These are phyloP conservation scores for Hericium rajendrae DNA, from an alignment of 768 basidiomycete genomes.

Conservation along the genomic window DNA sequence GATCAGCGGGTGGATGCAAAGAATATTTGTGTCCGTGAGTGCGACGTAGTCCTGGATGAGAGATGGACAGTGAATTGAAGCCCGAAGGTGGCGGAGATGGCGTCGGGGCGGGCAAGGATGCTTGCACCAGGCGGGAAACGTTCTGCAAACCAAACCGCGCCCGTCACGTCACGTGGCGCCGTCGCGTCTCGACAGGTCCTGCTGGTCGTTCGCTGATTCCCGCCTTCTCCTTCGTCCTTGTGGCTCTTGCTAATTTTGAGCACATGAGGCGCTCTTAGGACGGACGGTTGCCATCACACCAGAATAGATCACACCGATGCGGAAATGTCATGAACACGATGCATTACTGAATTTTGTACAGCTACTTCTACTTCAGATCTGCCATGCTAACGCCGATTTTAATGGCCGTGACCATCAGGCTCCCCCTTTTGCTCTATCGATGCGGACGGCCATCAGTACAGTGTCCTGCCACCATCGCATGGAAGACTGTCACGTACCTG, in stretches of 20 bases:
- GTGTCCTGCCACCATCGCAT: not conserved
- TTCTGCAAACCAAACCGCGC: not conserved
- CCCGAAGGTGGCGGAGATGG: not conserved
- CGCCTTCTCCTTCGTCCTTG: not conserved
- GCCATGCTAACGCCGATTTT: conserved; percentile 2
- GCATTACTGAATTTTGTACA: not conserved
- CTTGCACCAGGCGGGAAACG: not conserved
- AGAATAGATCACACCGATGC: not conserved
- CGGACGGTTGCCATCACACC: not conserved
- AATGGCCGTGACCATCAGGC: conserved; percentile 70
- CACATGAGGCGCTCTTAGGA: too few relatives aligned
- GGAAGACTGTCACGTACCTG: conserved; percentile 43
- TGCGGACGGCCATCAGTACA: not conserved
- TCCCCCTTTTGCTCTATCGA: conserved; percentile 62
- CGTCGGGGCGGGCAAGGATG: not conserved
- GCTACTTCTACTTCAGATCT: not conserved
- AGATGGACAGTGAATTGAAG: not conserved
- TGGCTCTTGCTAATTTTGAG: not conserved
- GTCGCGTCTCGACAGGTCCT: not conserved
- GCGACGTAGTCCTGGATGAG: not conserved
- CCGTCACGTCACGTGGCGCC: not conserved
- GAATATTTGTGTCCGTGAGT: not conserved
- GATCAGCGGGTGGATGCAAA: not conserved
- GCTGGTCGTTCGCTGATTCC: not conserved
- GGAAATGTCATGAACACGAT: not conserved